Evolutionary conservation across 345 rosid genomes (phyloP), one percentile per base, ranked within the genome.

Genomic region (Erysimum cheiranthoides): DNA sequence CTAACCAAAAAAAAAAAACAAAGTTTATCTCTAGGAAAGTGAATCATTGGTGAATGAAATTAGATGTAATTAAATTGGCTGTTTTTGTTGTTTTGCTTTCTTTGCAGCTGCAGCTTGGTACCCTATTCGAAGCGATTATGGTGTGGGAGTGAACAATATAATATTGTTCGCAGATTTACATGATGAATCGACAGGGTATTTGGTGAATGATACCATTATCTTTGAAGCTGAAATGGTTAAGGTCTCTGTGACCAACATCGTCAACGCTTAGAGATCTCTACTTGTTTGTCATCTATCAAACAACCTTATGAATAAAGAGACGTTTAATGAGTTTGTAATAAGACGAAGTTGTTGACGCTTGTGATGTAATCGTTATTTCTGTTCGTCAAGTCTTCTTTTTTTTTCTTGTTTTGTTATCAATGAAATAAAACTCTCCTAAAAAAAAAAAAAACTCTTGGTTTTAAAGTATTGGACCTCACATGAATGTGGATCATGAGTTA

Each of bases 151-250:
- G 4, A 11, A 30, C 56, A 58, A 25, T 59, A 54, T 84, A 30
- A 80, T 82, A 62, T 4, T 31, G 35, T 43, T 78, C 1, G 5
- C 25, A 10, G 75, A 64, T 4, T 58, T 82, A 43, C 21, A 40
- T 0, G 61, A 79, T 27, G 0, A 61, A 32, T 69, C 79, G 1
- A 75, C 78, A 56, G 85, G 85, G 6, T 84, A 63, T 32, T 25
- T 77, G 35, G 45, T 71, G 71, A 49, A 64, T 35, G 84, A 82
- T 73, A 61, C 73, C 3, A 68, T 84, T 61, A 73, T 82, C 66
- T 75, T 82, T 65, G 84, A 82, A 84, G 84, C 78, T 47, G 77
- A 78, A 58, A 52, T 79, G 68, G 57, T 64, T 36, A 67, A 57
- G 59, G 35, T 76, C 54, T 75, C 80, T 30, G 73, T 70, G 10